phyloP scores from a whole-genome alignment of 2,329 filamentous ascomycete genomes.

The Colletotrichum aenigma region DNA sequence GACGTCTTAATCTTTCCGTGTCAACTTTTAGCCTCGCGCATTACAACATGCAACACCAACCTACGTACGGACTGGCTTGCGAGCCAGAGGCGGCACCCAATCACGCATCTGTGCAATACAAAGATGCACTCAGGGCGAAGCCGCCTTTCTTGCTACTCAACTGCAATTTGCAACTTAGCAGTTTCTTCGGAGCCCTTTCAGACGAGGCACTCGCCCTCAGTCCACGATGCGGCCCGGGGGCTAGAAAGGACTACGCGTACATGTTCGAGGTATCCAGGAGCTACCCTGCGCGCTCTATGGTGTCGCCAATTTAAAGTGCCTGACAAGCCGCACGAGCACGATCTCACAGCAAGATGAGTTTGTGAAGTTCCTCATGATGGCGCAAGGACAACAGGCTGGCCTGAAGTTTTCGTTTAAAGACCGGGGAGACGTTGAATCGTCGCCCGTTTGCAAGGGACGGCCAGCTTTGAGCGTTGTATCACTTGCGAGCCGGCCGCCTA shows the following conservation, averaged over 20 bases:
- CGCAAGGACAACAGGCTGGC: neutral
- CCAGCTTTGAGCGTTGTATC: neutral
- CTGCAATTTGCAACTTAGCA: neutral
- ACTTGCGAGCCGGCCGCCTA: neutral
- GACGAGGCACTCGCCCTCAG: neutral
- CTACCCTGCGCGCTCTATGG: neutral
- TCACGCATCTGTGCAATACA: neutral
- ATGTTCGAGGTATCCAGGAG: conserved; percentile 13
- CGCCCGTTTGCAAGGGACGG: neutral
- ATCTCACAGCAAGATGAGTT: neutral
- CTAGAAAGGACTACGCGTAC: conserved; percentile 16
- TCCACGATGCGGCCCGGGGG: neutral
- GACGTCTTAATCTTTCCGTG: neutral
- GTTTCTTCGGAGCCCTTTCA: neutral
- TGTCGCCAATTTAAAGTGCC: neutral
- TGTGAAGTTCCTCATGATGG: neutral
- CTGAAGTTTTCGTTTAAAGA: neutral
- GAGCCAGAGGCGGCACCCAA: neutral
- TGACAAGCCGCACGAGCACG: neutral
- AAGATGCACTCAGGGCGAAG: neutral
- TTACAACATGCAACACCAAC: neutral
- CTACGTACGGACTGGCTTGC: conserved; percentile 3
- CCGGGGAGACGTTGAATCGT: neutral
- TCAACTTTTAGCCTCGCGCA: neutral
- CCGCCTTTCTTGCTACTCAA: neutral